Evolutionary conservation across 495 filamentous ascomycete species (phyloP).

Genomic region (Lepraria neglecta): DNA sequence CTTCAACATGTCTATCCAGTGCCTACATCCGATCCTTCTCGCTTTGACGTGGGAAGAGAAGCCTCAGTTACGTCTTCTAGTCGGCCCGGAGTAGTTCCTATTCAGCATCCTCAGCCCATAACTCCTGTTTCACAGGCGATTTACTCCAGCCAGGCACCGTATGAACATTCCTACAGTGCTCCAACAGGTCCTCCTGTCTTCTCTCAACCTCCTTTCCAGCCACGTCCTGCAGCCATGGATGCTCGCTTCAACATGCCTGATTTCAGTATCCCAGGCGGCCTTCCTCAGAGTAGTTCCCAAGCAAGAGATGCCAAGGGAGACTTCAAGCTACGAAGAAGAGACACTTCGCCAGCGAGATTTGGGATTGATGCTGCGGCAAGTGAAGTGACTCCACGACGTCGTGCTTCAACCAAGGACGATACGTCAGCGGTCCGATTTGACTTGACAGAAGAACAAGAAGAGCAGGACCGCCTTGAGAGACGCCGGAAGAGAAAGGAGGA

Average conservation of each 20-base stretch:
- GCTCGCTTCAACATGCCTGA: background rate
- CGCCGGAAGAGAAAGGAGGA: conserved; percentile 33
- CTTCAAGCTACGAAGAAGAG: conserved; percentile 19
- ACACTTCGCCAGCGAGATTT: conserved; percentile 22
- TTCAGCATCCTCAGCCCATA: conserved; percentile 54
- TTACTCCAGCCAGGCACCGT: conserved; percentile 42
- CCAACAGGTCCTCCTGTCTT: conserved; percentile 35
- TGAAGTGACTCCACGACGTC: conserved; percentile 26
- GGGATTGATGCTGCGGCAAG: conserved; percentile 12
- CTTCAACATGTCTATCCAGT: conserved; percentile 49
- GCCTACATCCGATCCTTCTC: conserved; percentile 54
- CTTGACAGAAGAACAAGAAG: conserved; percentile 44
- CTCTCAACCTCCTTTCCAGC: conserved; percentile 16
- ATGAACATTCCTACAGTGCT: conserved; percentile 36
- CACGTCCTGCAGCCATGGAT: background rate
- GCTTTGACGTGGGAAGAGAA: conserved; percentile 48
- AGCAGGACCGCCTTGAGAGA: conserved; percentile 38
- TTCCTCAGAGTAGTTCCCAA: conserved; percentile 6
- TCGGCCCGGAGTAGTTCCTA: conserved; percentile 45
- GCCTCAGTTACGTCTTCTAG: conserved; percentile 45
- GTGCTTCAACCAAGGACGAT: conserved; percentile 39
- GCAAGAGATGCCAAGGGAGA: conserved; percentile 5
- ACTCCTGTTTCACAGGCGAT: conserved; percentile 50
- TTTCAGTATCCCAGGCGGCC: conserved; percentile 9
- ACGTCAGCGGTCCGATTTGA: conserved; percentile 43